Percentiles rank a stretch among this genome's conserved stretches.
These are phyloP conservation scores for Lactifluus piperatus DNA, from an alignment of 768 basidiomycete species.

Conservation along the genomic window DNA sequence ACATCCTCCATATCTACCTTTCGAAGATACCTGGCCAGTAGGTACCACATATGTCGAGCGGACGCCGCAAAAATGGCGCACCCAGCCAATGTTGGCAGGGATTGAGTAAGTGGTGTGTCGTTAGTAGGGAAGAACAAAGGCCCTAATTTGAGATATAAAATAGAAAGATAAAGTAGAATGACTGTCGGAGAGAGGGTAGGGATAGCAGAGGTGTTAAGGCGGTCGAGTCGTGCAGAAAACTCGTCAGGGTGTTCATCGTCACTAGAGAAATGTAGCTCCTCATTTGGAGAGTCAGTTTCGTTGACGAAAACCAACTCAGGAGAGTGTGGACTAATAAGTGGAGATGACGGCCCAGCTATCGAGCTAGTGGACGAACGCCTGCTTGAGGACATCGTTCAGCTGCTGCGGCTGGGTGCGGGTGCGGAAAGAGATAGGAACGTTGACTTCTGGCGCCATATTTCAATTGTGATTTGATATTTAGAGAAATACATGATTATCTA, in stretches of 20 bases:
- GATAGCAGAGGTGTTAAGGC: slow-evolving; percentile 29
- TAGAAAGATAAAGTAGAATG: slow-evolving; percentile 61
- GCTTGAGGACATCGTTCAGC: slow-evolving; percentile 9
- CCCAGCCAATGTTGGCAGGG: slow-evolving; percentile 40
- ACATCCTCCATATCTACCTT: slow-evolving; percentile 60
- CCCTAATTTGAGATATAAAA: slow-evolving; percentile 63
- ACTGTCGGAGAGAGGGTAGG: slow-evolving; percentile 49
- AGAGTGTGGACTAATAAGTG: background rate
- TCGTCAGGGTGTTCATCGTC: slow-evolving; percentile 39
- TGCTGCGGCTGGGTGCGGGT: background rate
- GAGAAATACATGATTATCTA: slow-evolving; percentile 1
- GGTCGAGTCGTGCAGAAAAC: slow-evolving; percentile 21
- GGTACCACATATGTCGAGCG: slow-evolving; percentile 64
- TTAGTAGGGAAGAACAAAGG: slow-evolving; percentile 52
- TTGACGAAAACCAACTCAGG: slow-evolving; percentile 59
- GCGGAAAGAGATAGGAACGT: background rate
- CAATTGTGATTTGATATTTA: background rate
- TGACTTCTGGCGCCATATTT: background rate
- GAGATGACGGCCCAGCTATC: background rate
- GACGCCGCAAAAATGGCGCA: slow-evolving; percentile 54
- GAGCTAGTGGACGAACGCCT: slow-evolving; percentile 10
- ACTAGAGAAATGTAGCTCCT: slow-evolving; percentile 30
- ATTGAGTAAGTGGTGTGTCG: slow-evolving; percentile 38
- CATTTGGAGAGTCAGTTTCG: slow-evolving; percentile 36
- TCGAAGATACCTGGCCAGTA: slow-evolving; percentile 65